Evolutionary conservation across 2,329 filamentous ascomycete genomes (phyloP).

Genomic region (Pseudomassariella vexata): DNA sequence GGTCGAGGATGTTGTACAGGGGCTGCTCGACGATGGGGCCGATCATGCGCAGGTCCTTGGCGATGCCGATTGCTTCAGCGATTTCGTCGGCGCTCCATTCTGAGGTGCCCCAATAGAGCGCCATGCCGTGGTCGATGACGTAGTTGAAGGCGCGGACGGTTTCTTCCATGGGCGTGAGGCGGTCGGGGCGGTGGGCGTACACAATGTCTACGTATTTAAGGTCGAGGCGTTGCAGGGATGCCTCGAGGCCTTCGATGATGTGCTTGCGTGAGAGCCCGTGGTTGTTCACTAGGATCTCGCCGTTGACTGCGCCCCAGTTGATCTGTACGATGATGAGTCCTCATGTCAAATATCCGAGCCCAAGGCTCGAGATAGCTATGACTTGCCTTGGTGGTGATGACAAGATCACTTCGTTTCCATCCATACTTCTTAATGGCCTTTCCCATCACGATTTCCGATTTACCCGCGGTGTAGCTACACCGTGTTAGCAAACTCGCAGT

Average conservation of each 20-base stretch:
- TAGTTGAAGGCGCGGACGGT: conserved; percentile 66
- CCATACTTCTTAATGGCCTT: conserved; percentile 53
- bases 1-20: conserved; percentile 57
- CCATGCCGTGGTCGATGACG: conserved; percentile 56
- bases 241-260: conserved; percentile 59
- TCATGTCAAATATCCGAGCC: not conserved
- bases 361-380: not conserved
- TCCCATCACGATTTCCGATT: conserved; percentile 59
- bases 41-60: conserved; percentile 55
- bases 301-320: conserved; percentile 58
- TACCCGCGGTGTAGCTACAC: conserved; percentile 50
- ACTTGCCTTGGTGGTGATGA: conserved; percentile 53
- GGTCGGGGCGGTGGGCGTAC: conserved; percentile 64
- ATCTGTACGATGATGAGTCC: too few relatives aligned
- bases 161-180: conserved; percentile 64
- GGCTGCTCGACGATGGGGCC: conserved; percentile 64
- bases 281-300: conserved; percentile 60
- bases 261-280: conserved; percentile 64
- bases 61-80: conserved; percentile 54
- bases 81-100: conserved; percentile 65
- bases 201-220: conserved; percentile 62
- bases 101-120: conserved; percentile 60
- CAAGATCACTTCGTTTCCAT: conserved; percentile 56
- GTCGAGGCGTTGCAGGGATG: conserved; percentile 50
- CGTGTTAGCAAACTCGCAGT: not conserved